phyloP scores from a whole-genome alignment of 257 asterid genomes.

The Jaltomata sinuosa region DNA sequence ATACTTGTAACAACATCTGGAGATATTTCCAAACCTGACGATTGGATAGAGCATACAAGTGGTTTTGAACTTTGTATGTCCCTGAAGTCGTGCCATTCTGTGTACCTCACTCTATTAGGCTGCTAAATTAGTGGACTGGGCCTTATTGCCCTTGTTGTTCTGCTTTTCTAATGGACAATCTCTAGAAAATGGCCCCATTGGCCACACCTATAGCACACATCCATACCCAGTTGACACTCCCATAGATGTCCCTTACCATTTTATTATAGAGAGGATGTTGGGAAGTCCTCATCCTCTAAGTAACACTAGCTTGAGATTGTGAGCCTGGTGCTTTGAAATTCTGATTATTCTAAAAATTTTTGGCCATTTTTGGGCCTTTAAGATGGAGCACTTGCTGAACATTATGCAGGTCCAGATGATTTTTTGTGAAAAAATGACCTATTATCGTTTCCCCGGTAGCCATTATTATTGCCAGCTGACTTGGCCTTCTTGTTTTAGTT shows the following conservation, averaged over 20 bases:
- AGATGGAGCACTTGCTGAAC: too few relatives aligned
- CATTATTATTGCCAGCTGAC: too few relatives aligned
- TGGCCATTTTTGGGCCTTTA: too few relatives aligned
- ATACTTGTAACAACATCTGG: not conserved
- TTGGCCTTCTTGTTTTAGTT: too few relatives aligned
- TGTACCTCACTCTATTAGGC: not conserved
- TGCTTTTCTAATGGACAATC: not conserved
- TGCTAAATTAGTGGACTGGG: not conserved
- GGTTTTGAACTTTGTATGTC: not conserved
- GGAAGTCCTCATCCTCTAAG: not conserved
- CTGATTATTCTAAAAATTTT: not conserved
- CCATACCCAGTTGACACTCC: not conserved
- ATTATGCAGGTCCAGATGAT: too few relatives aligned
- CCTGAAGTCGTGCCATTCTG: not conserved
- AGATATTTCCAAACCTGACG: too few relatives aligned
- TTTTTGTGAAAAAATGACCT: too few relatives aligned
- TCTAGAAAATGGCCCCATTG: not conserved
- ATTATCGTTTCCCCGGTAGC: too few relatives aligned
- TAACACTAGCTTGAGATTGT: not conserved
- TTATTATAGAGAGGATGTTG: not conserved
- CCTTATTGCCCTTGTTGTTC: not conserved
- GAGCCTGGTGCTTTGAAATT: not conserved
- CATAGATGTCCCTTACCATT: not conserved
- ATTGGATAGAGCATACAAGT: not conserved
- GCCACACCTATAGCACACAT: not conserved